Percentiles rank a stretch among this genome's conserved stretches.
phyloP scores from a whole-genome alignment of 305 asterid species.

The Fraxinus sp. region DNA sequence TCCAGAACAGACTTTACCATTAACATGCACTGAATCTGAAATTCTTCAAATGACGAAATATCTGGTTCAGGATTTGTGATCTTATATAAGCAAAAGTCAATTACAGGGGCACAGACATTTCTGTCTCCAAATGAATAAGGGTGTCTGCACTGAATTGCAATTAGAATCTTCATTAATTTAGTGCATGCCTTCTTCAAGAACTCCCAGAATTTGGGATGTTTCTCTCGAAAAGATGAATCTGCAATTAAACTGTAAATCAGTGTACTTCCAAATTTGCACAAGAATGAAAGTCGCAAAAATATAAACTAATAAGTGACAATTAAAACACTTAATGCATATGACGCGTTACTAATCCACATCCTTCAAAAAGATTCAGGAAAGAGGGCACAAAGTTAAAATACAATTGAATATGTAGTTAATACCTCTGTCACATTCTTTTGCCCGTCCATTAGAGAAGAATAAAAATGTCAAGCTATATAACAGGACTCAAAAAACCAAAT shows the following conservation, averaged over 20 bases:
- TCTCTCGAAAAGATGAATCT: constrained; percentile 76
- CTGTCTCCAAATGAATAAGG: constrained; percentile 97
- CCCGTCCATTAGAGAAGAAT: neutral
- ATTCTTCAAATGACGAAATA: constrained; percentile 59
- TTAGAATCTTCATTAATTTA: constrained; percentile 77
- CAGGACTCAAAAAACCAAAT: neutral
- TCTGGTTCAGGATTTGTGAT: constrained; percentile 86
- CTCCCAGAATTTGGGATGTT: constrained; percentile 67
- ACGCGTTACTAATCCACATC: neutral
- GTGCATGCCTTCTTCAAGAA: constrained; percentile 78
- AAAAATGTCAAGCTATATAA: constrained; percentile 3
- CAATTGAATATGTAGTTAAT: neutral
- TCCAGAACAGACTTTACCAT: constrained; percentile 84
- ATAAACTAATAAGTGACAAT: constrained; percentile 21
- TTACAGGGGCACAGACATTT: constrained; percentile 65
- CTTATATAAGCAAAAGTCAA: constrained; percentile 76
- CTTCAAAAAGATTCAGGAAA: constrained; percentile 2
- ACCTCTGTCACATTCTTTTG: neutral
- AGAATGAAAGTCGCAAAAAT: constrained; percentile 14
- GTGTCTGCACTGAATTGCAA: constrained; percentile 77
- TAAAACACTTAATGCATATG: neutral
- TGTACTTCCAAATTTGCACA: constrained; percentile 21
- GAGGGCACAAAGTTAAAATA: neutral
- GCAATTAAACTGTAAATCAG: constrained; percentile 45
- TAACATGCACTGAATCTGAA: constrained; percentile 85